Percentiles rank a stretch among this genome's conserved stretches.
These are phyloP conservation scores for Globisporangium splendens DNA, from an alignment of 352 stramenopile genomes.

Conservation along the genomic window DNA sequence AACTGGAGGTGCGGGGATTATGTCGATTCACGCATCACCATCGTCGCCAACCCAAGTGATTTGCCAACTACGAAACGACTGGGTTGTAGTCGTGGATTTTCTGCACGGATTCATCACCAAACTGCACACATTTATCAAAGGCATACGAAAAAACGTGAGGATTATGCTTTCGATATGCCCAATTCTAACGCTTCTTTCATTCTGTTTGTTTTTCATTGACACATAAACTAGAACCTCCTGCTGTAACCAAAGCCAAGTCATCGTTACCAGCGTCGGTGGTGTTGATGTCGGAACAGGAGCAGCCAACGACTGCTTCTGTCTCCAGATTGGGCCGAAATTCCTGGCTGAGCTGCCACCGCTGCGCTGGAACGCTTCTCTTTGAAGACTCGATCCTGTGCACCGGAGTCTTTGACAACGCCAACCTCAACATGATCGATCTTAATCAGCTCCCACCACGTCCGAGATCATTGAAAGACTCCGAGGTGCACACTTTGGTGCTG, in stretches of 20 bases:
- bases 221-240: not conserved
- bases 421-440: slow-evolving; percentile 52
- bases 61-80: slow-evolving; percentile 71
- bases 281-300: slow-evolving; percentile 20
- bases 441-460: slow-evolving; percentile 23
- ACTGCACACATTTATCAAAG: slow-evolving; percentile 53
- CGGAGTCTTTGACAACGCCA: slow-evolving; percentile 30
- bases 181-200: too few species aligned
- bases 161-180: too few species aligned
- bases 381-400: slow-evolving; percentile 50
- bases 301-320: not conserved
- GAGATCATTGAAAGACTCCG: not conserved
- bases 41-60: slow-evolving; percentile 39
- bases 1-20: slow-evolving; percentile 23
- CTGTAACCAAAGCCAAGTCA: slow-evolving; percentile 18
- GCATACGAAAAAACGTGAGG: slow-evolving; percentile 14
- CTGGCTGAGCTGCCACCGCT: slow-evolving; percentile 57
- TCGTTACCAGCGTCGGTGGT: slow-evolving; percentile 29
- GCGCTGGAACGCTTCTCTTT: slow-evolving; percentile 37
- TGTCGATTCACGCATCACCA: slow-evolving; percentile 37
- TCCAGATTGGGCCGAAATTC: slow-evolving; percentile 26
- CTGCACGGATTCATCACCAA: slow-evolving; percentile 34
- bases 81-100: slow-evolving; percentile 58
- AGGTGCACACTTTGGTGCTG: not conserved
- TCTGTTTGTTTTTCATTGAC: not conserved